phyloP scores from a whole-genome alignment of 1,284 basidiomycete genomes.

The Vanrija humicola region DNA sequence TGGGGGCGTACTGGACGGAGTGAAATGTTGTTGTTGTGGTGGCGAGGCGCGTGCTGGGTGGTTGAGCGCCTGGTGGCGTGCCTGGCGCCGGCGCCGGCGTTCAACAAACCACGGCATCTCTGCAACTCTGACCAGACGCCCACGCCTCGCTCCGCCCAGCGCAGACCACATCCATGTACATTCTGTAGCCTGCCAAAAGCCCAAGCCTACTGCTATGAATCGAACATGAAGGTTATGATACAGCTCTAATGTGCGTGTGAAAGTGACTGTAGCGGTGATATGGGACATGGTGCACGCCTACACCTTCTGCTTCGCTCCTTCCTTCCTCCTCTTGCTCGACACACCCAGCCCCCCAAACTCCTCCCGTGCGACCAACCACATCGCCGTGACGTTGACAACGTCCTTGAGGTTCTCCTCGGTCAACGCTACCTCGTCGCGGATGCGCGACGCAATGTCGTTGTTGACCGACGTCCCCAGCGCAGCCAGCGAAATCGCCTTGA shows the following conservation, averaged over 20 bases:
- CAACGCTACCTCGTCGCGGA: slow-evolving; percentile 56
- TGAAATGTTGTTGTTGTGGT: neutral
- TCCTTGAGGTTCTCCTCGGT: slow-evolving; percentile 94
- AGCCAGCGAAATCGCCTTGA: slow-evolving; percentile 51
- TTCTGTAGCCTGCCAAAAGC: no score
- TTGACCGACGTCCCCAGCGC: neutral
- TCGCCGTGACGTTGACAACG: slow-evolving; percentile 75
- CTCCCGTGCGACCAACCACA: slow-evolving; percentile 91
- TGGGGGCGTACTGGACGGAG: no score
- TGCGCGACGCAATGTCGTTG: slow-evolving; percentile 18
- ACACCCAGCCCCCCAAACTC: slow-evolving; percentile 83
- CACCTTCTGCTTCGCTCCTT: neutral
- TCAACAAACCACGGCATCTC: no score
- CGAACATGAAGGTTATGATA: slow-evolving; percentile 1
- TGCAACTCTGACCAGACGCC: no score
- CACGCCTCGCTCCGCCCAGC: no score
- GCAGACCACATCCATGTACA: no score
- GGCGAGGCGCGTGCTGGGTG: no score
- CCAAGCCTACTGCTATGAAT: no score
- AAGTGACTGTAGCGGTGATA: neutral
- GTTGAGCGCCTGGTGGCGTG: no score
- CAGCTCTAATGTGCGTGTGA: neutral
- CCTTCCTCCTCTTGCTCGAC: slow-evolving; percentile 51
- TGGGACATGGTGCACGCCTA: no score
- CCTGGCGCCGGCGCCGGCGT: no score